Conservation (phyloP, 2,329 filamentous ascomycete genomes). For the Trichoderma oligosporum region DNA sequence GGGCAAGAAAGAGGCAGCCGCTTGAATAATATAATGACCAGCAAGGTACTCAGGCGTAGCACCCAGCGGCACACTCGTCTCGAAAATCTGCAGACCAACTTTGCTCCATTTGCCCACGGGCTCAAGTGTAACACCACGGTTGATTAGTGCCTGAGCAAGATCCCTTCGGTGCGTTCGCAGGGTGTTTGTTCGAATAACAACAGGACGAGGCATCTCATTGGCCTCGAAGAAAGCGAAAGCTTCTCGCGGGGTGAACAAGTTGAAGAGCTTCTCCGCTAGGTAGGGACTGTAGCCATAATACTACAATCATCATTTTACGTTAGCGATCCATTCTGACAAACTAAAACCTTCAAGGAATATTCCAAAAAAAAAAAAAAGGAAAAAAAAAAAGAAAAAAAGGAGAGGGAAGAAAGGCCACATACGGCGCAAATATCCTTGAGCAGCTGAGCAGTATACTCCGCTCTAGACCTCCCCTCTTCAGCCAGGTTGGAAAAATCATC, state of each 20-base stretch:
- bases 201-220: slow-evolving; percentile 88
- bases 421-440: slow-evolving; percentile 81
- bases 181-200: slow-evolving; percentile 96
- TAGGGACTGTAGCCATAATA: slow-evolving; percentile 97
- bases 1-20: slow-evolving; percentile 91
- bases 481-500: slow-evolving; percentile 81
- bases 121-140: slow-evolving; percentile 91
- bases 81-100: slow-evolving; percentile 94
- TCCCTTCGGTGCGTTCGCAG: slow-evolving; percentile 72
- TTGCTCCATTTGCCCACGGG: slow-evolving; percentile 99
- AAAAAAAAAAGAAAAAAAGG: neutral
- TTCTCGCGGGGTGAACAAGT: slow-evolving; percentile 86
- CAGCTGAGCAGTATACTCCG: slow-evolving; percentile 83
- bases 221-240: slow-evolving; percentile 98
- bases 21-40: slow-evolving; percentile 96
- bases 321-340: neutral
- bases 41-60: slow-evolving; percentile 96
- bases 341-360: neutral
- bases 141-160: slow-evolving; percentile 89
- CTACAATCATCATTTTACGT: neutral
- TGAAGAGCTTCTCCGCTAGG: slow-evolving; percentile 93
- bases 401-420: neutral
- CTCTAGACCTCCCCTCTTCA: slow-evolving; percentile 74
- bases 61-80: slow-evolving; percentile 78
- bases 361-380: neutral